Evolutionary conservation across 108 stramenopile species (phyloP), one percentile per base, ranked within the genome.

Genomic region (Hondaea fermentalgiana): DNA sequence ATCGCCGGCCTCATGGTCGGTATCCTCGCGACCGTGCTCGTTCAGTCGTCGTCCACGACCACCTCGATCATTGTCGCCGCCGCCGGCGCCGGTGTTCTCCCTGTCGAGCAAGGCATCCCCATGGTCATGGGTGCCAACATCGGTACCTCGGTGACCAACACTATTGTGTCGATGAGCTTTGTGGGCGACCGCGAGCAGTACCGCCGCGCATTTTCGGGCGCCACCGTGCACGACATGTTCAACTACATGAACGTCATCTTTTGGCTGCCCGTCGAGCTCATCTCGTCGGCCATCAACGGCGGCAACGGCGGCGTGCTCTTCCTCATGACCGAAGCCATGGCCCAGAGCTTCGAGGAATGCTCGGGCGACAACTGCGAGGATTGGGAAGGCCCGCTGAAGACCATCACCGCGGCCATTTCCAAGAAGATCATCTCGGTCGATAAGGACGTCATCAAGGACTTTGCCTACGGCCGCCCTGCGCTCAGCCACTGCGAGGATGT

Each of bases 51-150:
- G 10, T 95, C 94, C 90, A 96, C 96, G 42, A 96, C 96, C 87
- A 97, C 96, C 23, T 96, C 96, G 44, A 95, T 97, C 72, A 92
- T 96, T 90, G 96, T 97, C 28, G 93, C 95, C 45, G 90, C 96
- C 51, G 96, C 96, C 57, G 96, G 96, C 55, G 91, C 95, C 23
- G 94, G 88, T 12, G 90, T 92, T 42, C 87, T 97, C 29, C 71
- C 93, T 45, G 95, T 96, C 87, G 89, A 89, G 28, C 93, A 93
- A 69, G 96, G 92, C 44, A 97, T 97, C 72, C 95, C 94, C 94
- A 95, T 97, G 95, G 91, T 97, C 88, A 96, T 96, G 96, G 96
- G 96, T 16, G 95, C 96, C 90, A 96, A 96, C 92, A 96, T 96
- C 88, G 95, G 95, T 72, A 96, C 96, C 19, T 95, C 94, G 49